Conservation (phyloP, 2,329 filamentous ascomycete species). For the Amauroascus verrucosus region DNA sequence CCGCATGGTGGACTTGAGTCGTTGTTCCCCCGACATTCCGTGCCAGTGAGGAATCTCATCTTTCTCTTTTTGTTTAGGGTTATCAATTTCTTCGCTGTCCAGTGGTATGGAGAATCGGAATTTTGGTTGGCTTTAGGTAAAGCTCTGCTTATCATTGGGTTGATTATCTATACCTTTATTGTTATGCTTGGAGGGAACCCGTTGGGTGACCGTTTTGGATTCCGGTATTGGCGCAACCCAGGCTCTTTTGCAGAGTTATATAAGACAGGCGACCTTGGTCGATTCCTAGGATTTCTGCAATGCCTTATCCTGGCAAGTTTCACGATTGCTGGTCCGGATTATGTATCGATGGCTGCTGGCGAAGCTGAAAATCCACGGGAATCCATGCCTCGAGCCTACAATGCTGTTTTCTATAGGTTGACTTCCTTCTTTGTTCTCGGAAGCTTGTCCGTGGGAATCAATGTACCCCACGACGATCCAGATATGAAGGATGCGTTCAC, state of each 20-base stretch:
- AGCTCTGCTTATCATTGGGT: constrained; percentile 58
- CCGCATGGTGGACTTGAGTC: no score
- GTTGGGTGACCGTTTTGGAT: constrained; percentile 58
- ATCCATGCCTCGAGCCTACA: constrained; percentile 63
- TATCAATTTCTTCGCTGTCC: constrained; percentile 62
- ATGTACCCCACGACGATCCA: constrained; percentile 59
- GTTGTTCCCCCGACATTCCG: no score
- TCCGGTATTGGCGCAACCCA: constrained; percentile 56
- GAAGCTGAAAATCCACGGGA: constrained; percentile 61
- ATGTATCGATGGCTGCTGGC: constrained; percentile 54
- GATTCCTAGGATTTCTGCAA: constrained; percentile 64
- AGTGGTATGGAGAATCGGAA: constrained; percentile 67
- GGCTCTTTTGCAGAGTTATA: constrained; percentile 61
- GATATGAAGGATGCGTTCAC: constrained; percentile 52
- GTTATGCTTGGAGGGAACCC: constrained; percentile 78
- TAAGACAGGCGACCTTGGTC: constrained; percentile 54
- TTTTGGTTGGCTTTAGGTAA: constrained; percentile 65
- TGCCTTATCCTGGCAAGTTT: constrained; percentile 63
- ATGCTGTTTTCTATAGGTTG: constrained; percentile 68
- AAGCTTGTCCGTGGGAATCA: constrained; percentile 59
- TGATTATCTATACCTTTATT: constrained; percentile 69
- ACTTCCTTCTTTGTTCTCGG: constrained; percentile 67
- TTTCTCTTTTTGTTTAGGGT: no score
- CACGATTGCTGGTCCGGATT: constrained; percentile 57
- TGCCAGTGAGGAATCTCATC: no score